Percentiles rank a stretch among this genome's conserved stretches.
These are phyloP conservation scores for Raddia distichophylla DNA, from an alignment of 176 grass and related monocot species.

Conservation along the genomic window DNA sequence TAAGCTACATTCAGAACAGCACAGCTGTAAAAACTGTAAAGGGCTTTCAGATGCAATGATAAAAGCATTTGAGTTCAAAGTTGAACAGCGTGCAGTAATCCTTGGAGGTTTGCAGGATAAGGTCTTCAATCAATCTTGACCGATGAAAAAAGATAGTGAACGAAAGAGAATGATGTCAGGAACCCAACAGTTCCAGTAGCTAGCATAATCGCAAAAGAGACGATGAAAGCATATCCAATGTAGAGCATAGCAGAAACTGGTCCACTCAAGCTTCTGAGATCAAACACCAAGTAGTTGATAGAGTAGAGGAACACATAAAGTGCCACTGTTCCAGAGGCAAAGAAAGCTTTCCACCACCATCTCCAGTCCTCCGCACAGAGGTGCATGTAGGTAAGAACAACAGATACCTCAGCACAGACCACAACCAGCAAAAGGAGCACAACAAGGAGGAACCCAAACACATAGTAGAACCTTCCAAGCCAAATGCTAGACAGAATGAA, in stretches of 20 bases:
- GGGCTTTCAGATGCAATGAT: conserved; percentile 23
- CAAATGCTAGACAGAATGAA: conserved; percentile 95
- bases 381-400: conserved; percentile 95
- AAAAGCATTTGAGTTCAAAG: conserved; percentile 34
- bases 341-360: conserved; percentile 97
- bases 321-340: conserved; percentile 71
- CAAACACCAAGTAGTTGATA: conserved; percentile 85
- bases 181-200: conserved; percentile 81
- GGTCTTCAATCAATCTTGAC: conserved; percentile 83
- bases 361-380: conserved; percentile 85
- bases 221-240: conserved; percentile 77
- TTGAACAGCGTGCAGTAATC: conserved; percentile 13
- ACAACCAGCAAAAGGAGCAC: conserved; percentile 76
- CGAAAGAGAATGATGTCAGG: conserved; percentile 78
- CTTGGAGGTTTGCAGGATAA: conserved; percentile 29
- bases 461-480: conserved; percentile 90
- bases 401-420: conserved; percentile 88
- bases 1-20: conserved; percentile 48
- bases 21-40: not conserved
- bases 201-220: conserved; percentile 84
- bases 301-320: conserved; percentile 91
- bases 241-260: conserved; percentile 81
- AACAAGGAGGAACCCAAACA: conserved; percentile 85
- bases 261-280: conserved; percentile 86
- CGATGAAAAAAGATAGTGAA: conserved; percentile 88